Base-by-base conservation (phyloP, 352 stramenopile species). In the Pythium coloratum region DNA sequence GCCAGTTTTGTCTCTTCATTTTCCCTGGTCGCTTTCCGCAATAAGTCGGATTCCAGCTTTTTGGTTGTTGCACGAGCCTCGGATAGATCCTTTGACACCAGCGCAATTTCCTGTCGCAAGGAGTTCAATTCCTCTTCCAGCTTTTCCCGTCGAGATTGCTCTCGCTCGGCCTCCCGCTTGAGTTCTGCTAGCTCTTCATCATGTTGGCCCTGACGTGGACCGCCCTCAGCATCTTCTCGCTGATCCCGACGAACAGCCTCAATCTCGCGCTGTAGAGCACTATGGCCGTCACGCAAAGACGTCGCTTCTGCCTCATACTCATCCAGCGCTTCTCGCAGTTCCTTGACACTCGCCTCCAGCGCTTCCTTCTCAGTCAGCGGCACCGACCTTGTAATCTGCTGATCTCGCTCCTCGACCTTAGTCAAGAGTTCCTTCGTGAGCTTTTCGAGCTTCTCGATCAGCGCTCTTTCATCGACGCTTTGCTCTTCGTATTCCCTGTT, bases 61-160 rank as follows among this genome's bases (percentile, higher is more conserved):
- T 71, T 59, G 36, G 62, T 60, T 10, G 58, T 42, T 18, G 58
- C 42, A 8, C 34, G 50, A 2, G 65, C 49, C 55, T 51, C 51
- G 10, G 24, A 44, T 10, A 71, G 44, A 14, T 71, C 65, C 0
- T 55, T 55, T 16, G 57, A 24, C 5, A 64, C 24, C 5, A 26
- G 32, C 2, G 32, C 16, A 2, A 47, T 13, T 38, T 62, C 51
- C 36, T 76, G 65, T 30, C 54, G 59, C 20, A 76, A 73, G 32
- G 38, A 66, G 1, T 47, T 38, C 38, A 86, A 26, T 20, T 80
- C 72, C 50, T 81, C 64, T 62, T 81, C 66, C 14, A 89, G 61
- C 62, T 64, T 61, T 24, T 42, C 13, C 14, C 9, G 14, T 9
- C 20, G 20, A 13, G 54, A 61, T 18, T 24, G 44, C 13, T 64